Percentiles rank a stretch among this genome's conserved stretches.
Evolutionary conservation across 2,329 filamentous ascomycete species (phyloP).

Genomic region (Fusarium hostae): DNA sequence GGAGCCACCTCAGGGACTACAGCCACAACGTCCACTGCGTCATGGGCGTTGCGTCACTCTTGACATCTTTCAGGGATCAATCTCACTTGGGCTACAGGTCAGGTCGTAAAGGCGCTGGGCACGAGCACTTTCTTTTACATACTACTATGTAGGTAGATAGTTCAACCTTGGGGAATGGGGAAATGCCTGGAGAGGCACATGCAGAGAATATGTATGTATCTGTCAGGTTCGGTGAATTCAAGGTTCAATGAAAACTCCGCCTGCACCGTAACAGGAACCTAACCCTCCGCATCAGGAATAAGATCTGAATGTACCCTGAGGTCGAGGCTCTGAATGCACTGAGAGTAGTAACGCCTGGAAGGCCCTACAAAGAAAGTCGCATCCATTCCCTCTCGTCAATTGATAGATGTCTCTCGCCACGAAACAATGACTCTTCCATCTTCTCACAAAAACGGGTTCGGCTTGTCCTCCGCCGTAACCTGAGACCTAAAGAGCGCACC

Average conservation of each 20-base stretch:
- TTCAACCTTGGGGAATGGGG: not conserved
- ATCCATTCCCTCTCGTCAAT: not conserved
- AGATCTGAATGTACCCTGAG: not conserved
- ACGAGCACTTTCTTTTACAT: not conserved
- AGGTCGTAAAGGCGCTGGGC: not conserved
- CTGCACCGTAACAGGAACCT: not conserved
- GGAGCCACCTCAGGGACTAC: not conserved
- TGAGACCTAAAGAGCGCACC: slow-evolving; percentile 23
- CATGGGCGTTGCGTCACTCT: slow-evolving; percentile 35
- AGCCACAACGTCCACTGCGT: slow-evolving; percentile 26
- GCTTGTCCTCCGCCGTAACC: slow-evolving; percentile 15
- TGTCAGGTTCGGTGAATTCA: not conserved
- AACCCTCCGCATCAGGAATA: not conserved
- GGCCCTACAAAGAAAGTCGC: not conserved
- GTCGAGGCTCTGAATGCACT: not conserved
- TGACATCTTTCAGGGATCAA: slow-evolving; percentile 22
- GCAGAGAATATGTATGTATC: not conserved
- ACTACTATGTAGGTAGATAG: not conserved
- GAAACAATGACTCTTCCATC: slow-evolving; percentile 18
- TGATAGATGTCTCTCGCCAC: slow-evolving; percentile 12
- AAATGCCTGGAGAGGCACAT: not conserved
- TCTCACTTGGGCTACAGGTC: slow-evolving; percentile 9
- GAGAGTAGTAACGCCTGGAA: not conserved
- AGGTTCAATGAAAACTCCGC: not conserved
- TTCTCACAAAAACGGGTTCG: slow-evolving; percentile 20